phyloP scores from a whole-genome alignment of 1,284 basidiomycete genomes.

The Cryptococcus jaspeensis region DNA sequence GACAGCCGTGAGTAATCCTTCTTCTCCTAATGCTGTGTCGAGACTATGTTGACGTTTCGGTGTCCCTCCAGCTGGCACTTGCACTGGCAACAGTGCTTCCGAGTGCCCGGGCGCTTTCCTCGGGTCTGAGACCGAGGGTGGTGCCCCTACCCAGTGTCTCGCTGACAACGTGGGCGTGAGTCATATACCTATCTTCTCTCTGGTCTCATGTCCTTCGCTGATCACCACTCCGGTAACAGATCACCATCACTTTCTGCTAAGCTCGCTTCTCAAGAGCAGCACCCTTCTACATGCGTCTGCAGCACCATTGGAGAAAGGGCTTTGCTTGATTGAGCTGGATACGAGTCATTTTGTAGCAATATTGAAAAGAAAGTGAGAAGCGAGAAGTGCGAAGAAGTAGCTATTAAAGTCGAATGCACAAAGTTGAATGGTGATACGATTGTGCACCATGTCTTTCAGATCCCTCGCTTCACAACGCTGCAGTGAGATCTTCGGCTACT shows the following conservation, averaged over 20 bases:
- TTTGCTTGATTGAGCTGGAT: no score
- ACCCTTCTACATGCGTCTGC: no score
- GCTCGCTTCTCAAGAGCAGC: not conserved
- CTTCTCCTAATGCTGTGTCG: no score
- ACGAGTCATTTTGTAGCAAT: no score
- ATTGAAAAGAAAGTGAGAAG: no score
- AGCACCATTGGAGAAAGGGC: no score
- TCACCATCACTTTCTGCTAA: constrained; percentile 26
- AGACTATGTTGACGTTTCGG: not conserved
- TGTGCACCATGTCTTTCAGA: no score
- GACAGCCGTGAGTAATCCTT: not conserved
- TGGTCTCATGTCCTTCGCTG: not conserved
- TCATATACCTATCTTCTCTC: not conserved
- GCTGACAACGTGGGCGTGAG: constrained; percentile 24
- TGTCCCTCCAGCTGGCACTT: constrained; percentile 4
- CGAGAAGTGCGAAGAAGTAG: no score
- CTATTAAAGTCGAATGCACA: no score
- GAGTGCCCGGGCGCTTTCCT: constrained; percentile 22
- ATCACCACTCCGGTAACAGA: constrained; percentile 8
- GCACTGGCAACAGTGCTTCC: constrained; percentile 12
- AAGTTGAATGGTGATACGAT: no score
- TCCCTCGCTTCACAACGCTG: no score
- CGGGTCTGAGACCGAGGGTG: constrained; percentile 16
- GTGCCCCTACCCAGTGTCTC: constrained; percentile 15
- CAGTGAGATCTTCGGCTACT: no score